Base-by-base conservation (phyloP, 768 basidiomycete genomes). In the Bullera alba region DNA sequence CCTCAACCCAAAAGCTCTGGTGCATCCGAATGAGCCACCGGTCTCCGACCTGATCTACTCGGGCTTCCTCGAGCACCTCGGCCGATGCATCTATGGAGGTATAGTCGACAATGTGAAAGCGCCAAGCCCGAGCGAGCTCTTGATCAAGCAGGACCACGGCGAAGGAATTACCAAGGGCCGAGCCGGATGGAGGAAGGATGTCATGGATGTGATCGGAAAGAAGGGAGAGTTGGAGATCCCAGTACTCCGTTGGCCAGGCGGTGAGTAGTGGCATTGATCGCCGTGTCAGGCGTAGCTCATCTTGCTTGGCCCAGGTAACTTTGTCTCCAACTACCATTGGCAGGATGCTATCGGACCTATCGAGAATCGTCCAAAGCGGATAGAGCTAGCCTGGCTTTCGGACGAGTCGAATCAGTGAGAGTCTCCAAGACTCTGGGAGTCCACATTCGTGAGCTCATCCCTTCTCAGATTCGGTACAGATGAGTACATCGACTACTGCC, bases 11-110 rank as follows among this genome's bases (percentile, higher is more conserved):
- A 70, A 71, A 0, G 71, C 75, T 23, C 56, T 75, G 46, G 73
- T 77, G 46, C 75, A 76, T 54, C 72, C 73, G 12, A 75, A 76
- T 22, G 77, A 77, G 43, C 75, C 77, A 19, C 75, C 76, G 17
- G 78, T 81, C 42, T 46, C 51, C 2, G 55, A 55, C 38, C 58
- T 62, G 47, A 57, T 71, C 58, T 82, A 79, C 63, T 79, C 79
- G 23, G 81, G 81, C 2, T 83, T 82, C 68, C 78, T 81, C 7
- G 81, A 82, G 61, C 80, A 82, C 55, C 77, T 82, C 69, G 81
- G 68, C 16, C 34, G 69, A 36, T 65, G 63, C 38, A 67, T 67
- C 42, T 69, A 70, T 36, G 68, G 71, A 4, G 71, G 69, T 17
- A 63, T 71, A 23, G 67, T 70, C 36, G 71, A 73, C 52, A 51